Evolutionary conservation across 2,329 filamentous ascomycete genomes (phyloP), one percentile per base, ranked within the genome.

Genomic region (Magnaporthiopsis rhizophila): DNA sequence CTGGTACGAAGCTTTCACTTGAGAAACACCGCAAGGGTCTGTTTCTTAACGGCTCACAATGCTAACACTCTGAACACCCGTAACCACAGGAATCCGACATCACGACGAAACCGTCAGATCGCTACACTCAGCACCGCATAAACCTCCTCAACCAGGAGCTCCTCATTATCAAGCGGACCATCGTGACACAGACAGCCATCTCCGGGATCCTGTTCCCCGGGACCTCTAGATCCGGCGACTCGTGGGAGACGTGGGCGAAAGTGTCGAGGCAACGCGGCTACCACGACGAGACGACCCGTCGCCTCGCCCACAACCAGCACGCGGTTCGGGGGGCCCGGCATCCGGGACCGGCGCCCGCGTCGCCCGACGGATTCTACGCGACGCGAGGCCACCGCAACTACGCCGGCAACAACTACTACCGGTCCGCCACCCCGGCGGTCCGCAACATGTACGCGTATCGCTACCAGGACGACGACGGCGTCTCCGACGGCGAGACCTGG

Each of bases 51-150:
- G 32, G 24, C 32, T 18, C 1, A 53, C 26, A 57, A 11, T 5
- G 45, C 45, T 53, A 2, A 53, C n/a, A 21, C 26, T 53, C 18
- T 24, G 21, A 53, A 53, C 30, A 3, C 12, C 45, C 18, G 15
- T 18, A 8, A 24, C 30, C 9, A 4, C 28, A 78, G 77, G 77
- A 79, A 65, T 75, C 74, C 21, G 73, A 76, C 3, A 78, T 81
- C 60, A 72, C 70, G 8, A 74, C 74, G 3, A 75, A 77, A 28
- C 73, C 74, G 3, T 76, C 78, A 1, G 75, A 79, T 57, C 74
- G 77, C 26, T 75, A 75, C 2, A 76, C 77, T 56, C 76, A 80
- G 64, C 74, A 77, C 62, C 72, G 73, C 21, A 72, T 81, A 62
- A 74, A 75, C 53, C 72, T 78, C 18, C 71, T 80, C 0, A 73